Evolutionary conservation across 345 rosid species (phyloP).

Genomic region (Xanthoceras sorbifolium): DNA sequence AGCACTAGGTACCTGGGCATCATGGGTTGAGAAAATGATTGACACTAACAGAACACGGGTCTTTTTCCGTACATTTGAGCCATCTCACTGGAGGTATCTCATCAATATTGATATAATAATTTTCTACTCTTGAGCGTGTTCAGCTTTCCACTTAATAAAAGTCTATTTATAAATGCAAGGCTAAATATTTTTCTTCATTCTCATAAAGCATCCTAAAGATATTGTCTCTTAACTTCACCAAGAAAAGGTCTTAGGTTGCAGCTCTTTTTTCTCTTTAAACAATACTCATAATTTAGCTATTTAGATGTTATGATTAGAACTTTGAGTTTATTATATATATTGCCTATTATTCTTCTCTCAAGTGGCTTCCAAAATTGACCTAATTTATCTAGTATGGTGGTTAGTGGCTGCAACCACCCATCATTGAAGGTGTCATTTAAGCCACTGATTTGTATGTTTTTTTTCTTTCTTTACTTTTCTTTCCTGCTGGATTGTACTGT

Average conservation of each 20-base stretch:
- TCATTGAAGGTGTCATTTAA: neutral
- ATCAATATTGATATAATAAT: neutral
- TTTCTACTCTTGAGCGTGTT: neutral
- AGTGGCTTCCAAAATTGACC: neutral
- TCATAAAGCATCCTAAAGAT: neutral
- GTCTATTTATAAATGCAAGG: neutral
- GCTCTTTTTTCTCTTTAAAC: neutral
- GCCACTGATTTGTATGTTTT: neutral
- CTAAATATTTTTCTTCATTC: neutral
- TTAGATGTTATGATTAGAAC: neutral
- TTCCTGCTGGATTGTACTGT: slow-evolving; percentile 4
- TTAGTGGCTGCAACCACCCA: slow-evolving; percentile 5
- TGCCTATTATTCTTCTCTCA: neutral
- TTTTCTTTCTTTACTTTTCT: neutral
- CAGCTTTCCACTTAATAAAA: neutral
- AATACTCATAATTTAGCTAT: neutral
- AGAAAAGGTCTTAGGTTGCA: neutral
- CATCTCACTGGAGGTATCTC: slow-evolving; percentile 86
- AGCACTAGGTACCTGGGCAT: slow-evolving; percentile 84
- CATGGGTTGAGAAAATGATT: slow-evolving; percentile 62
- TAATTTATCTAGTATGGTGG: neutral
- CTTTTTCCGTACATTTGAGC: slow-evolving; percentile 82
- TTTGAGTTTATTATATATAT: neutral
- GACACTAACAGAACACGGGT: slow-evolving; percentile 64
- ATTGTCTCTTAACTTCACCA: neutral